Evolutionary conservation across 176 grass and related monocot species (phyloP).

Genomic region (Avena insularis): DNA sequence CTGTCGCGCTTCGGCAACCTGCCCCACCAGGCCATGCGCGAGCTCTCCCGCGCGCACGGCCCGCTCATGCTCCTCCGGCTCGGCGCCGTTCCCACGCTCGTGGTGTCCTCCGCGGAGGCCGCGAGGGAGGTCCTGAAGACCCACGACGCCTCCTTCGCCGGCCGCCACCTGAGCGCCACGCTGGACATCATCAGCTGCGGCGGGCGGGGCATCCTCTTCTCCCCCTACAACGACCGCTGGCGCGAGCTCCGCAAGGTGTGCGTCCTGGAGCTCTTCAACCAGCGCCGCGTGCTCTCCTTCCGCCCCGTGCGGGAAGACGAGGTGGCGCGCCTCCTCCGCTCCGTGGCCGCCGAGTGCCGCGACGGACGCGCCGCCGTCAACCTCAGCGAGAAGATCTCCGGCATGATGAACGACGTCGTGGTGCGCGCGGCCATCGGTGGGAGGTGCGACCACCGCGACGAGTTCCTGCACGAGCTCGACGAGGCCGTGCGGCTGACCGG

Average conservation of each 20-base stretch:
- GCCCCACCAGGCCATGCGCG: slow-evolving; percentile 43
- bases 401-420: slow-evolving; percentile 20
- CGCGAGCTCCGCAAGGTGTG: slow-evolving; percentile 49
- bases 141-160: slow-evolving; percentile 46
- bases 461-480: slow-evolving; percentile 35
- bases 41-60: slow-evolving; percentile 20
- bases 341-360: neutral
- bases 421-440: slow-evolving; percentile 47
- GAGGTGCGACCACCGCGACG: slow-evolving; percentile 26
- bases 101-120: slow-evolving; percentile 52
- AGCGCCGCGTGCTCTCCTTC: slow-evolving; percentile 53
- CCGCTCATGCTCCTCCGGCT: slow-evolving; percentile 50
- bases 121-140: slow-evolving; percentile 51
- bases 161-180: slow-evolving; percentile 21
- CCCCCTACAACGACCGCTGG: slow-evolving; percentile 51
- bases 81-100: slow-evolving; percentile 43
- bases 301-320: slow-evolving; percentile 39
- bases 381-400: slow-evolving; percentile 22
- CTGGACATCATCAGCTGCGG: slow-evolving; percentile 34
- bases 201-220: slow-evolving; percentile 39
- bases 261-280: slow-evolving; percentile 46
- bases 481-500: slow-evolving; percentile 1
- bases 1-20: slow-evolving; percentile 31
- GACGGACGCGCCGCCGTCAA: neutral
- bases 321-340: slow-evolving; percentile 28